Percentiles rank a stretch among this genome's conserved stretches.
These are phyloP conservation scores for Sisymbrium altissimum DNA, from an alignment of 345 rosid species.

Conservation along the genomic window DNA sequence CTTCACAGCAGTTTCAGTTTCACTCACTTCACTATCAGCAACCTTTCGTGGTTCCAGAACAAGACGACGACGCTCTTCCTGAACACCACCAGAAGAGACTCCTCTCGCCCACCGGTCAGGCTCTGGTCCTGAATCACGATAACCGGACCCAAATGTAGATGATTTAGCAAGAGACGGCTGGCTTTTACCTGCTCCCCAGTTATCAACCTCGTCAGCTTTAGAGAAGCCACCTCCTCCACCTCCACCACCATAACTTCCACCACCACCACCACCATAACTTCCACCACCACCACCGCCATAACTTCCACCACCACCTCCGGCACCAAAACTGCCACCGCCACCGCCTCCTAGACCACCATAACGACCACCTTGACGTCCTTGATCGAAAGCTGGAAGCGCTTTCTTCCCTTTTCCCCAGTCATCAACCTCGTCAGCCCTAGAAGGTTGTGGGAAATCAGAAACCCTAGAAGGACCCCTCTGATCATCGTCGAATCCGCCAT, in stretches of 20 bases:
- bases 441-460: constrained; percentile 72
- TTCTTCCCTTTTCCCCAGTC: constrained; percentile 84
- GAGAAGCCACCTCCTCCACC: constrained; percentile 47
- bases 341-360: constrained; percentile 53
- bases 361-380: constrained; percentile 51
- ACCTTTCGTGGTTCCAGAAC: constrained; percentile 63
- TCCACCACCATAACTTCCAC: neutral
- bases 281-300: too few relatives aligned
- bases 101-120: constrained; percentile 72
- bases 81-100: constrained; percentile 40
- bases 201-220: constrained; percentile 81
- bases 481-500: constrained; percentile 82
- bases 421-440: constrained; percentile 91
- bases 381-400: constrained; percentile 49
- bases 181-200: constrained; percentile 67
- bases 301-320: neutral
- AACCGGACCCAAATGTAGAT: constrained; percentile 63
- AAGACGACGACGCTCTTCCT: constrained; percentile 63
- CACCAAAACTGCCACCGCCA: constrained; percentile 43
- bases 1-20: constrained; percentile 38
- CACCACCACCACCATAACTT: neutral
- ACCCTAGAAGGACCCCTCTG: constrained; percentile 72
- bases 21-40: constrained; percentile 42
- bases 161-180: constrained; percentile 43
- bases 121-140: constrained; percentile 52